Evolutionary conservation across 345 rosid genomes (phyloP).

Genomic region (Sisymbrium irio): DNA sequence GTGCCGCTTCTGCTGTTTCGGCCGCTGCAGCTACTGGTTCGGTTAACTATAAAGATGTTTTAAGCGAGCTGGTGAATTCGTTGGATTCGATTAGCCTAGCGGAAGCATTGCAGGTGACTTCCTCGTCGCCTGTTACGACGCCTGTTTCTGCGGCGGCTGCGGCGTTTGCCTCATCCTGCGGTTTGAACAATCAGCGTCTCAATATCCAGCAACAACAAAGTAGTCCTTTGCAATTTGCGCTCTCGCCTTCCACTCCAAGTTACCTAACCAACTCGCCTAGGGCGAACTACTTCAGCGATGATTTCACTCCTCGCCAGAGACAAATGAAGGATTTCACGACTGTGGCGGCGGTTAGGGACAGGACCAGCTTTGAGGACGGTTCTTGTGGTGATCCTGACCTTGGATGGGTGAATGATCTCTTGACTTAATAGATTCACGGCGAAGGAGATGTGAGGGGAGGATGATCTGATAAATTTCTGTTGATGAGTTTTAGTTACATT

Average conservation of each 20-base stretch:
- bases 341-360: constrained; percentile 11
- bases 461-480: neutral
- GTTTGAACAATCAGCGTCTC: constrained; percentile 26
- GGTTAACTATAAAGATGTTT: constrained; percentile 50
- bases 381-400: constrained; percentile 64
- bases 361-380: constrained; percentile 14
- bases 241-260: constrained; percentile 34
- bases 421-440: constrained; percentile 44
- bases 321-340: constrained; percentile 7
- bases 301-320: constrained; percentile 27
- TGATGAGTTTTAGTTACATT: neutral
- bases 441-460: neutral
- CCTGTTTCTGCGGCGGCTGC: constrained; percentile 27
- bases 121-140: constrained; percentile 21
- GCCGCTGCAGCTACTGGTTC: constrained; percentile 26
- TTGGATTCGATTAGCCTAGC: constrained; percentile 42
- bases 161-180: constrained; percentile 25
- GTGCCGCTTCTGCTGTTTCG: constrained; percentile 22
- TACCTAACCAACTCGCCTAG: constrained; percentile 17
- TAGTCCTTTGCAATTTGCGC: constrained; percentile 30
- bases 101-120: constrained; percentile 27
- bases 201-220: constrained; percentile 19
- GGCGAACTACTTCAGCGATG: constrained; percentile 2
- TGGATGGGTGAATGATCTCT: constrained; percentile 93
- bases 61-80: constrained; percentile 55